phyloP scores from a whole-genome alignment of 208 protist genomes.

The Histomonas meleagridis region DNA sequence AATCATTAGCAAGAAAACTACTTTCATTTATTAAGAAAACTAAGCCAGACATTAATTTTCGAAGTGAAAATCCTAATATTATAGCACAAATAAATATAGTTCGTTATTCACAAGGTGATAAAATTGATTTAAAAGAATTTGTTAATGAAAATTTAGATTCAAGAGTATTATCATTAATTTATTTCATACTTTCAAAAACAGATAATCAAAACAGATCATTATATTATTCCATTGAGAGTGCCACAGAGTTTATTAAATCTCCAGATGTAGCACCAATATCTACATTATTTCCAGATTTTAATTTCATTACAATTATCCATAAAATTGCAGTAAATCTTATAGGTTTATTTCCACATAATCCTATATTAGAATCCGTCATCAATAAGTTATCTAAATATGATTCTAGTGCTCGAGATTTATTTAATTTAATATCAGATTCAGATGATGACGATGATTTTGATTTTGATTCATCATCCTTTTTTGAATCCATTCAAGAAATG shows the following conservation, averaged over 20 bases:
- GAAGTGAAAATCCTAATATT: no score
- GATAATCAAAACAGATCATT: background rate
- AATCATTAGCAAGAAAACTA: no score
- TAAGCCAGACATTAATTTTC: no score
- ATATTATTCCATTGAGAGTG: background rate
- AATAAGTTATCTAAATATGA: background rate
- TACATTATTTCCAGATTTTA: slow-evolving; percentile 24
- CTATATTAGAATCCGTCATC: background rate
- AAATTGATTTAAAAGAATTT: background rate
- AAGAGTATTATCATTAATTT: background rate
- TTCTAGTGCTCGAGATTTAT: background rate
- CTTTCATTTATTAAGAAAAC: no score
- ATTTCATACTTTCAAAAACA: background rate
- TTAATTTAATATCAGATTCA: no score
- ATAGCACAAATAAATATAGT: background rate
- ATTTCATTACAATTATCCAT: background rate
- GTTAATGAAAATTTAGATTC: background rate
- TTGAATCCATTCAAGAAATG: background rate
- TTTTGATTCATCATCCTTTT: background rate
- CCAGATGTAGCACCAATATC: background rate
- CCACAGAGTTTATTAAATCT: background rate
- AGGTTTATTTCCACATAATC: background rate
- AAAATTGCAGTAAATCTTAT: background rate
- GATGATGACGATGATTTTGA: background rate
- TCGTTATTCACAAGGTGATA: background rate